phyloP scores from a whole-genome alignment of 345 rosid genomes.

The Microthlaspi erraticum region DNA sequence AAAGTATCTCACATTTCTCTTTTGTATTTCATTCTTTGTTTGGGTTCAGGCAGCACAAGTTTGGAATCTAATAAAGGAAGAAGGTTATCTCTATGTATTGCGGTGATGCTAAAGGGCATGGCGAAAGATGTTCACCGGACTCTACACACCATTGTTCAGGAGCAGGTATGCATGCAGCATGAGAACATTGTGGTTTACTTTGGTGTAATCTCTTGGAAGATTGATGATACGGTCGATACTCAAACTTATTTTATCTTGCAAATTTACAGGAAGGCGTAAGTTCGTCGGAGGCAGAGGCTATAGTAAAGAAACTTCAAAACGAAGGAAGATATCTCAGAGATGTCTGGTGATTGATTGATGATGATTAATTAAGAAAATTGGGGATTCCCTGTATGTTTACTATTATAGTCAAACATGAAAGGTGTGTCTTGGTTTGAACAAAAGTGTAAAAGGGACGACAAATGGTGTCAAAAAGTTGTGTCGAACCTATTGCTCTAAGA shows the following conservation, averaged over 20 bases:
- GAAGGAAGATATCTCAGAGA: conserved; percentile 80
- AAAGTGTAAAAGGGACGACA: background rate
- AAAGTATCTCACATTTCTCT: background rate
- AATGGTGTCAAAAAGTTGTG: background rate
- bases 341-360: conserved; percentile 59
- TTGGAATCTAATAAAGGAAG: conserved; percentile 47
- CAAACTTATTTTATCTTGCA: background rate
- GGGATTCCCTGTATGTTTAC: conserved; percentile 21
- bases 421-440: conserved; percentile 36
- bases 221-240: background rate
- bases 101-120: conserved; percentile 96
- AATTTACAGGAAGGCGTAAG: conserved; percentile 59
- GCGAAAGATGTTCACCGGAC: conserved; percentile 81
- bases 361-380: background rate
- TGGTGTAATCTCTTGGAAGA: background rate
- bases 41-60: conserved; percentile 43
- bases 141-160: conserved; percentile 68
- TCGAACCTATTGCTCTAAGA: background rate
- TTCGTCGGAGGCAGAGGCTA: conserved; percentile 65
- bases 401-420: conserved; percentile 33
- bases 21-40: background rate
- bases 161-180: conserved; percentile 55
- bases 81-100: conserved; percentile 77
- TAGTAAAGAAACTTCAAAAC: conserved; percentile 74
- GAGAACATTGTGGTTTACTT: background rate